Evolutionary conservation across 1,284 basidiomycete species (phyloP), one percentile per base, ranked within the genome.

Genomic region (Wolfiporia cocos): DNA sequence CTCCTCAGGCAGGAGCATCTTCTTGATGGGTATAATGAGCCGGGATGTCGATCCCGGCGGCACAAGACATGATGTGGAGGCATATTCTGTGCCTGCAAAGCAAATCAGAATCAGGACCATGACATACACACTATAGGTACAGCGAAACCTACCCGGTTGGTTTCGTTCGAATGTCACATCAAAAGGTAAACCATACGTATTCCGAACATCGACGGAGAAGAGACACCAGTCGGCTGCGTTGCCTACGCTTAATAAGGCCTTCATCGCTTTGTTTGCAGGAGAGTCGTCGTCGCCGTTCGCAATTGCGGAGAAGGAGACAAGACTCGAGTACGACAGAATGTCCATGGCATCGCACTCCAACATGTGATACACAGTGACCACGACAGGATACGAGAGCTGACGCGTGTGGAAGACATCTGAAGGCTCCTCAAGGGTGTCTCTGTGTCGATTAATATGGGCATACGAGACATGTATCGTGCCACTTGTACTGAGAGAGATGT

Each of bases 291-390:
- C 49, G 18, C 47, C 53, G 17, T 50, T 35, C 37, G 34, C 5
- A 47, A 47, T 5, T n/a, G n/a, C n/a, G n/a, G 43, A 26, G 9
- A 50, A 50, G 23, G 56, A 55, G 14, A 59, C 56, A 46, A 69
- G 69, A 12, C 68, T 55, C 28, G 72, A 71, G 52, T 79, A 78
- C 28, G 82, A 78, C 23, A 88, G 65, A 43, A 95, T 69, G 51
- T 89, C 84, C 76, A 96, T 82, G 24, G 73, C 72, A 46, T 83
- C 75, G 54, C 86, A 90, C 56, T 93, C 89, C 30, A 97, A 74
- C 67, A 93, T 93, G 48, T 91, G 87, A 57, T 94, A 94, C 2
- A 98, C 93, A 0, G 91, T 94, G 44, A 96, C 84, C 51, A 88
- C 73, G 45, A 98, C 73, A 5, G 90, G 86, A 57, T 92, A 87